Evolutionary conservation across 306 rosid species (phyloP).

Genomic region (Quercus suber): DNA sequence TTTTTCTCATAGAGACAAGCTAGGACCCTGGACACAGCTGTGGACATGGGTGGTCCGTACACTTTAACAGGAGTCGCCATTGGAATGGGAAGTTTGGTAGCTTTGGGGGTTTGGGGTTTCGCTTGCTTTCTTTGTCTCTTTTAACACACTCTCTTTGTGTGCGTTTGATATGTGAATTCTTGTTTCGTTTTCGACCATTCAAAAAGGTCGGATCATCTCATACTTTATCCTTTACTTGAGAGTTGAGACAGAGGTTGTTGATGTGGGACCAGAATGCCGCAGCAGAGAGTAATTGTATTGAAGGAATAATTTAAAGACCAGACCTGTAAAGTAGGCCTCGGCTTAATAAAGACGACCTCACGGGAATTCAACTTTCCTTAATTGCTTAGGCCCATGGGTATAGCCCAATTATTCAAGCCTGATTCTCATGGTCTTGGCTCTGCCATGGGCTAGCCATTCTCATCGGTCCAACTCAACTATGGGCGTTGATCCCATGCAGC

Average conservation of each 20-base stretch:
- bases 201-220: neutral
- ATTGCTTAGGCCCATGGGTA: neutral
- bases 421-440: too few relatives aligned
- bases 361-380: neutral
- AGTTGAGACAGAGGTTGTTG: neutral
- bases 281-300: too few relatives aligned
- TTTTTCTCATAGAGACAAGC: conserved; percentile 79
- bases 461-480: neutral
- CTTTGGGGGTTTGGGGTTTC: neutral
- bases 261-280: neutral
- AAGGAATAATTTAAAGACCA: neutral
- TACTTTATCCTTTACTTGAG: conserved; percentile 24
- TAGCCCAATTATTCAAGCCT: too few relatives aligned
- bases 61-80: conserved; percentile 72
- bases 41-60: conserved; percentile 79
- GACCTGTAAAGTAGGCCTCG: neutral
- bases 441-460: neutral
- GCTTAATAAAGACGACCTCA: neutral
- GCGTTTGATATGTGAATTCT: neutral
- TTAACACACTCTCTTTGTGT: too few relatives aligned
- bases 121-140: neutral
- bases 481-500: too few relatives aligned
- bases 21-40: conserved; percentile 77
- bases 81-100: neutral
- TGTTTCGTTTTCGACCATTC: conserved; percentile 16